Evolutionary conservation across 805 yeast genomes (phyloP).

Genomic region (Monosporozyma solicola): DNA sequence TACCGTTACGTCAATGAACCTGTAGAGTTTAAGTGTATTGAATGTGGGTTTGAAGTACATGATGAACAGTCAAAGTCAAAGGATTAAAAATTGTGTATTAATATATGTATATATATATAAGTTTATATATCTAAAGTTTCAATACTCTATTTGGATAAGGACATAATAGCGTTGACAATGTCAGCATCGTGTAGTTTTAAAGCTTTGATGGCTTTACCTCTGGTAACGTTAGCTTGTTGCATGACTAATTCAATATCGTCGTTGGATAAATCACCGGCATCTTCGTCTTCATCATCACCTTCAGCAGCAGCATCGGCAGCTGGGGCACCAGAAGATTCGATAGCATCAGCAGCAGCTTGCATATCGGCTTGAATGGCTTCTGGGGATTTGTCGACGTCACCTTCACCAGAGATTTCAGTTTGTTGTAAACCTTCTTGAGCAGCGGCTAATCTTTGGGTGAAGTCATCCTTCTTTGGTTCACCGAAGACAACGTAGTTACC

Average conservation of each 20-base stretch:
- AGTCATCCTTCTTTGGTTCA: slow-evolving; percentile 94
- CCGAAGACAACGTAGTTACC: slow-evolving; percentile 97
- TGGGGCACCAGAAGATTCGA: slow-evolving; percentile 13
- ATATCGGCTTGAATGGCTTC: slow-evolving; percentile 77
- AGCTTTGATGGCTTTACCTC: slow-evolving; percentile 87
- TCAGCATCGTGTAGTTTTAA: slow-evolving; percentile 84
- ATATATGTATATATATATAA: not conserved
- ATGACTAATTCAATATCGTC: slow-evolving; percentile 79
- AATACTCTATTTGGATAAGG: slow-evolving; percentile 36
- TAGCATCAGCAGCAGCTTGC: slow-evolving; percentile 40
- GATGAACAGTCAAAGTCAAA: slow-evolving; percentile 2
- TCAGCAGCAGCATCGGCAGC: slow-evolving; percentile 44
- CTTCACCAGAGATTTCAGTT: slow-evolving; percentile 37
- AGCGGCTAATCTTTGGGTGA: slow-evolving; percentile 78
- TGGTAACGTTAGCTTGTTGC: slow-evolving; percentile 85
- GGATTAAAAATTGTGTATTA: not conserved
- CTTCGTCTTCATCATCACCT: slow-evolving; percentile 66
- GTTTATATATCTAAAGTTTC: not conserved
- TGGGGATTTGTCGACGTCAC: slow-evolving; percentile 46
- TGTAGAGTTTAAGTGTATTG: slow-evolving; percentile 21
- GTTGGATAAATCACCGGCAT: slow-evolving; percentile 73
- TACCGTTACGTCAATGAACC: slow-evolving; percentile 18
- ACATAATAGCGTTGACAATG: slow-evolving; percentile 94
- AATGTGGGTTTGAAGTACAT: slow-evolving; percentile 15
- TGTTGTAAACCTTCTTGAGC: slow-evolving; percentile 58